phyloP scores from a whole-genome alignment of 2,329 filamentous ascomycete genomes.

The Lachnellula arida region DNA sequence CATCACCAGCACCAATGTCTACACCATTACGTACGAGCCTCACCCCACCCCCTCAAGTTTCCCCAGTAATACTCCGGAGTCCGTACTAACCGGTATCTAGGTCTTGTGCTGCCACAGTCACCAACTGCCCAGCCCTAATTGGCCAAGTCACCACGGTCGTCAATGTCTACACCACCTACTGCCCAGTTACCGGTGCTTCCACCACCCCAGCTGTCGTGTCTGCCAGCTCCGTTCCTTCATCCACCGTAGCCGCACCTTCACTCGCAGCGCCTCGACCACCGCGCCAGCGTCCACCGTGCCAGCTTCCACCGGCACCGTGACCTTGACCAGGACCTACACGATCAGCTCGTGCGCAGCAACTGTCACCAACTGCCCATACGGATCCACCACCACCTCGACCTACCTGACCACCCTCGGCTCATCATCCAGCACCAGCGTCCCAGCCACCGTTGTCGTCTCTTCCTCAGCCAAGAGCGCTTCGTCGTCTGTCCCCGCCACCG shows the following conservation, averaged over 20 bases:
- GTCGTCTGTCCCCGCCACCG: not conserved
- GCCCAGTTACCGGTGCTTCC: not conserved
- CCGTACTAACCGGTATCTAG: not conserved
- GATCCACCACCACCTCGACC: constrained; percentile 30
- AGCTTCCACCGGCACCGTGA: not conserved
- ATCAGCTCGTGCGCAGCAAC: constrained; percentile 25
- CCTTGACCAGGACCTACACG: constrained; percentile 18
- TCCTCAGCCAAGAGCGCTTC: not conserved
- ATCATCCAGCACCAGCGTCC: no score
- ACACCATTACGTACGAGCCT: not conserved
- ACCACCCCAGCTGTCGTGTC: not conserved
- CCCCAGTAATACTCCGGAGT: not conserved
- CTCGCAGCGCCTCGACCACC: no score
- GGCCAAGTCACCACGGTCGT: not conserved
- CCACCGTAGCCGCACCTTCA: no score
- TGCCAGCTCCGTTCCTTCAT: not conserved
- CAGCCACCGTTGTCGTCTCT: not conserved
- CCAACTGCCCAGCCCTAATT: constrained; percentile 1
- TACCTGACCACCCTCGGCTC: constrained; percentile 18
- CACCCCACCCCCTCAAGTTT: no score
- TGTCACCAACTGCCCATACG: constrained; percentile 28
- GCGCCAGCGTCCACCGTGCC: not conserved
- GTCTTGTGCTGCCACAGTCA: not conserved
- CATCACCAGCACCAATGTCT: not conserved
- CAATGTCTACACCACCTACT: not conserved